Conservation (phyloP, 2,329 filamentous ascomycete species). For the Scedosporium apiospermum region DNA sequence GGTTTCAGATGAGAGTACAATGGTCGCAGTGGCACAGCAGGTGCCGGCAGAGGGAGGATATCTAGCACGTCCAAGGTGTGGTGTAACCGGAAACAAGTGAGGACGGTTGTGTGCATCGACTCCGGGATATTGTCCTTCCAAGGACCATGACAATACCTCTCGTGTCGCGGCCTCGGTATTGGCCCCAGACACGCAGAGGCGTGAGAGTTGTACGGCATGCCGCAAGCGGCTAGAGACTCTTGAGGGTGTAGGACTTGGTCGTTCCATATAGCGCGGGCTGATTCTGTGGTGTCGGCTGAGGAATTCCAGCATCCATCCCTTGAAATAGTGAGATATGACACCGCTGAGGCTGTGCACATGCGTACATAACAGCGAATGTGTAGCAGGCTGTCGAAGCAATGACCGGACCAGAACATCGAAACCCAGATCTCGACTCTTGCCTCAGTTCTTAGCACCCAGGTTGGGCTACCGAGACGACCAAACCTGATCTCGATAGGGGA, state of each 20-base stretch:
- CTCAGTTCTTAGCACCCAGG: too few species aligned
- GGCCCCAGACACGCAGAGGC: not conserved
- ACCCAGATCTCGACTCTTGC: too few species aligned
- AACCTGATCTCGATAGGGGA: not conserved
- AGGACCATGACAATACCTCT: not conserved
- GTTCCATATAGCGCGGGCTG: not conserved
- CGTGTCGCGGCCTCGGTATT: not conserved
- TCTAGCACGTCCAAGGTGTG: not conserved
- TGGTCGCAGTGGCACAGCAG: not conserved
- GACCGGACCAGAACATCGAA: too few species aligned
- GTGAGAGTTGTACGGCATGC: not conserved
- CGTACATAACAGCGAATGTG: too few species aligned
- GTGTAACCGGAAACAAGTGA: not conserved
- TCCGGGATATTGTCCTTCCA: constrained; percentile 2
- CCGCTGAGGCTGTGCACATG: not conserved
- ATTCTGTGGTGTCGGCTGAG: not conserved
- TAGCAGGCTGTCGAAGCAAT: too few species aligned
- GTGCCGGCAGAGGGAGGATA: not conserved
- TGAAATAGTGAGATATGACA: not conserved
- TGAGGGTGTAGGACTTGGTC: not conserved
- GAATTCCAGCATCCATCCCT: not conserved
- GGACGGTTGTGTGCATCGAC: constrained; percentile 2
- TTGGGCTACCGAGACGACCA: not conserved
- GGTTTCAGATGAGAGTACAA: constrained; percentile 6
- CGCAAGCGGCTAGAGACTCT: not conserved